Evolutionary conservation across 164 flowering plant genomes (phyloP).

Genomic region (Taxillus chinensis): DNA sequence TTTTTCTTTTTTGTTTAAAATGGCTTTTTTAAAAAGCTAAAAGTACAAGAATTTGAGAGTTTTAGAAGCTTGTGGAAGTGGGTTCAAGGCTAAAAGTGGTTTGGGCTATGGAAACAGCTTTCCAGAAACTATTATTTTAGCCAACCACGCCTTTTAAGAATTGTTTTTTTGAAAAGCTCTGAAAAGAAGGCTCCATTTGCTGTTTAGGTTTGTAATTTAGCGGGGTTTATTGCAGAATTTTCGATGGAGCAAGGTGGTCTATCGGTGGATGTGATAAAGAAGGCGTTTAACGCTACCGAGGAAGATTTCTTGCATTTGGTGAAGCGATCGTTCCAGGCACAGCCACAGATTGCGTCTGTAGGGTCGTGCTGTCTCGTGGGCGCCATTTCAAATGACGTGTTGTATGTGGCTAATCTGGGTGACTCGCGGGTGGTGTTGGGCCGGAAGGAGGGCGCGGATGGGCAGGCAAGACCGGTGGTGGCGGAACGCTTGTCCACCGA

Average conservation of each 20-base stretch:
- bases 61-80: too few species aligned
- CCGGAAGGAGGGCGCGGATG: slow-evolving; percentile 13
- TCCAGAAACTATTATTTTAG: too few species aligned
- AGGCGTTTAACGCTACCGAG: slow-evolving; percentile 54
- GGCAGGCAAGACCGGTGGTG: slow-evolving; percentile 21
- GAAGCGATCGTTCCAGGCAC: slow-evolving; percentile 24
- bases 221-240: slow-evolving; percentile 29
- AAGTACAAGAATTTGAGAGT: too few species aligned
- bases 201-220: too few species aligned
- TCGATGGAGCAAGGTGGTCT: slow-evolving; percentile 46
- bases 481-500: slow-evolving; percentile 68
- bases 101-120: too few species aligned
- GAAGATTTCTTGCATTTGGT: slow-evolving; percentile 49
- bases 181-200: too few species aligned
- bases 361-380: slow-evolving; percentile 71
- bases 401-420: slow-evolving; percentile 64
- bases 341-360: slow-evolving; percentile 56
- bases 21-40: too few species aligned
- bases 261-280: slow-evolving; percentile 46
- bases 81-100: too few species aligned
- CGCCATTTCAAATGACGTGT: slow-evolving; percentile 32
- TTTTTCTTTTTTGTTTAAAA: too few species aligned
- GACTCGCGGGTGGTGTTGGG: slow-evolving; percentile 73
- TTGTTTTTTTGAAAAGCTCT: too few species aligned
- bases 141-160: too few species aligned